Evolutionary conservation across 1,139 yeast species (phyloP).

Genomic region (Candida tropicalis): DNA sequence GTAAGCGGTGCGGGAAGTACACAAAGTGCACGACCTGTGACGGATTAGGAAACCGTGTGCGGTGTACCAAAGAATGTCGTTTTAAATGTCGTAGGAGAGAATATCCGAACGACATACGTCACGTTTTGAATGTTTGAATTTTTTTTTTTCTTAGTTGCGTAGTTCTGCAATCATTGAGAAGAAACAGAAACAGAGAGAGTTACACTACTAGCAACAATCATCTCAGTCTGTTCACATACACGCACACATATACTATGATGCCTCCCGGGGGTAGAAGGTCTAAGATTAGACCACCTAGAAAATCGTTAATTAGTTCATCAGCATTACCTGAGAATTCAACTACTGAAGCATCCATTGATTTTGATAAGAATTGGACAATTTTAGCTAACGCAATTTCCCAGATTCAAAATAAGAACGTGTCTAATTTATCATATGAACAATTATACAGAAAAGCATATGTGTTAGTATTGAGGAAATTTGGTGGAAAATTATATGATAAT

Average conservation of each 20-base stretch:
- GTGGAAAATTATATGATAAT: slow-evolving; percentile 67
- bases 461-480: slow-evolving; percentile 74
- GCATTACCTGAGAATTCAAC: slow-evolving; percentile 15
- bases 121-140: no score
- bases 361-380: slow-evolving; percentile 69
- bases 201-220: no score
- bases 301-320: slow-evolving; percentile 37
- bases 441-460: slow-evolving; percentile 82
- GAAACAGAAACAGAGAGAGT: no score
- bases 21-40: no score
- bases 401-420: slow-evolving; percentile 75
- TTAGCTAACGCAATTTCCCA: slow-evolving; percentile 75
- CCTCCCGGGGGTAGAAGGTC: slow-evolving; percentile 52
- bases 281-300: slow-evolving; percentile 76
- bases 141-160: no score
- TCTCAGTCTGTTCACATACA: background rate
- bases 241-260: slow-evolving; percentile 22
- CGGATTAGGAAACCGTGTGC: background rate
- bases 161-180: no score
- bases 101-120: no score
- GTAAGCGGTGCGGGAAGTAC: slow-evolving; percentile 1
- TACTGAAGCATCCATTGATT: slow-evolving; percentile 48
- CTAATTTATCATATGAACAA: slow-evolving; percentile 79
- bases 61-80: no score
- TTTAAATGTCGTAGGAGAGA: no score